Percentiles rank a stretch among this genome's conserved stretches.
Conservation (phyloP, 1,284 basidiomycete genomes). For the Moesziomyces sp. region DNA sequence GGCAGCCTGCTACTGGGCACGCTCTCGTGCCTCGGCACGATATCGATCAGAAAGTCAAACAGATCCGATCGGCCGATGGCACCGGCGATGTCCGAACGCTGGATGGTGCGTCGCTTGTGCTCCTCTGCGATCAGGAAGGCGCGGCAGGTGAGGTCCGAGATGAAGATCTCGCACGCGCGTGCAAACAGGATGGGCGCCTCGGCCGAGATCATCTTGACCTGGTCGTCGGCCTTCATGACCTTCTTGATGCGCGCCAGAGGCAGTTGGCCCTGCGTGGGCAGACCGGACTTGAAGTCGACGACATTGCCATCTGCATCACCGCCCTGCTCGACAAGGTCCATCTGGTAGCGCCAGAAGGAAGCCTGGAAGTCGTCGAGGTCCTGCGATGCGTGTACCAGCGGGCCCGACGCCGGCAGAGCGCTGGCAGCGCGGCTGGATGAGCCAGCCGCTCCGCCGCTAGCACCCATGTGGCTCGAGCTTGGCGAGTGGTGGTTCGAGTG, state of each 20-base stretch:
- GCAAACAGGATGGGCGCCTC: constrained; percentile 67
- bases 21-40: constrained; percentile 62
- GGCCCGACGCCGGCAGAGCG: constrained; percentile 26
- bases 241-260: constrained; percentile 67
- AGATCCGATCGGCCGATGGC: constrained; percentile 64
- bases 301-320: constrained; percentile 56
- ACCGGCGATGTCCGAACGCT: constrained; percentile 62
- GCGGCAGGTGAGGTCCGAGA: constrained; percentile 66
- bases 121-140: constrained; percentile 66
- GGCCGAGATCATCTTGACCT: constrained; percentile 68
- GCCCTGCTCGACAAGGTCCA: constrained; percentile 61
- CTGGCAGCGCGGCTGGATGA: constrained; percentile 28
- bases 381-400: constrained; percentile 45
- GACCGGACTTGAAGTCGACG: constrained; percentile 58
- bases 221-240: constrained; percentile 67
- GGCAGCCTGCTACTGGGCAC: constrained; percentile 47
- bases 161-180: constrained; percentile 67
- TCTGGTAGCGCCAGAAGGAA: constrained; percentile 62
- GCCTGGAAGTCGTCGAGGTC: constrained; percentile 57
- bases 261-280: constrained; percentile 58
- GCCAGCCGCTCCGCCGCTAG: constrained; percentile 7
- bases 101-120: constrained; percentile 64
- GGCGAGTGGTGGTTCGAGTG: constrained; percentile 6
- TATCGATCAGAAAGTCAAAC: constrained; percentile 67
- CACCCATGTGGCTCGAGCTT: constrained; percentile 5